Percentiles rank a stretch among this genome's conserved stretches.
These are phyloP conservation scores for Tolypocladium endophyticum DNA, from an alignment of 2,329 filamentous ascomycete genomes.

Conservation along the genomic window DNA sequence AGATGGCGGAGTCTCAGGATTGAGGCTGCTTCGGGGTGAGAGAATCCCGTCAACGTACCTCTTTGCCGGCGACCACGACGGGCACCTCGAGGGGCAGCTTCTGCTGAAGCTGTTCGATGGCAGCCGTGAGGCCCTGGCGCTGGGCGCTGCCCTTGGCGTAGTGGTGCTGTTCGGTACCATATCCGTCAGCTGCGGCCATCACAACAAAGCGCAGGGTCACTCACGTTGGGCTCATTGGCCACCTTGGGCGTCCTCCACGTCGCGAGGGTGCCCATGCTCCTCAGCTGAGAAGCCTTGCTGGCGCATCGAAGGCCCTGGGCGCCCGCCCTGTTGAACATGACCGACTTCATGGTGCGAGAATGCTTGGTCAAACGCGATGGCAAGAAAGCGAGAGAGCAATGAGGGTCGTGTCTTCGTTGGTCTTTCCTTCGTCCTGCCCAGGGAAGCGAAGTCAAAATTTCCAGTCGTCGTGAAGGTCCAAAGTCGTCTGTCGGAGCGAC, in stretches of 20 bases:
- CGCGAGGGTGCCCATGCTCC: conserved; percentile 51
- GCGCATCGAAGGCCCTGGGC: conserved; percentile 19
- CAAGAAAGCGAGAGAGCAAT: background rate
- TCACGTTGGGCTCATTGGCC: conserved; percentile 90
- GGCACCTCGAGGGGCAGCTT: conserved; percentile 68
- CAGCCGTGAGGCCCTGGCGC: conserved; percentile 63
- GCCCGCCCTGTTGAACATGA: conserved; percentile 21
- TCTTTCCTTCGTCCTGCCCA: background rate
- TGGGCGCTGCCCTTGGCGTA: conserved; percentile 78
- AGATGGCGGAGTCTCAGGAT: background rate
- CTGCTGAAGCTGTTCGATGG: conserved; percentile 59
- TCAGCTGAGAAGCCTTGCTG: conserved; percentile 16
- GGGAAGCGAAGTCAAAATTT: background rate
- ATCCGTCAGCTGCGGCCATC: background rate
- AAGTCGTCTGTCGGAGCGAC: background rate
- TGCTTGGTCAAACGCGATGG: background rate
- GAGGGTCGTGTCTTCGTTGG: background rate
- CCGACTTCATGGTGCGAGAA: conserved; percentile 20
- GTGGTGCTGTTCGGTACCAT: conserved; percentile 56
- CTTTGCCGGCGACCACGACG: conserved; percentile 71
- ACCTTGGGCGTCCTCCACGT: conserved; percentile 81
- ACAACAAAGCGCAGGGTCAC: conserved; percentile 20
- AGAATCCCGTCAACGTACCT: conserved; percentile 37
- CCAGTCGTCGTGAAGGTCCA: background rate
- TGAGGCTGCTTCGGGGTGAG: background rate